A percentile compares a stretch with the other conserved stretches of the same genome.
phyloP scores from a whole-genome alignment of 2,329 filamentous ascomycete genomes.

The Lecanoromycetidae sp. region DNA sequence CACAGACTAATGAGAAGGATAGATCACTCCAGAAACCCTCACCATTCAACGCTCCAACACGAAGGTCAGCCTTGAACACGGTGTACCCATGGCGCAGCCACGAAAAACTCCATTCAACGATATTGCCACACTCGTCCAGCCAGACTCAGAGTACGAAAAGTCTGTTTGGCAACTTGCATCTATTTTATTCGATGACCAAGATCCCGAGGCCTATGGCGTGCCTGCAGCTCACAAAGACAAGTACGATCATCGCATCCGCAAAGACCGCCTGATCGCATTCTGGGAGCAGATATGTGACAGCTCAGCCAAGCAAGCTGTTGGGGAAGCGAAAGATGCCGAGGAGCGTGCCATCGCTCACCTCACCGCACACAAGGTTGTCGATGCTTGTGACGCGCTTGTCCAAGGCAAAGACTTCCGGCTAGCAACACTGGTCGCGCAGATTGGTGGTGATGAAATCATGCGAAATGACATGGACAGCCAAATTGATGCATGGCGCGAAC shows the following conservation, averaged over 20 bases:
- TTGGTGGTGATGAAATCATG: slow-evolving; percentile 58
- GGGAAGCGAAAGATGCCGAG: slow-evolving; percentile 53
- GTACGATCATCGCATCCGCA: slow-evolving; percentile 35
- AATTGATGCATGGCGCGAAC: slow-evolving; percentile 69
- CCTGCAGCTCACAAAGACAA: slow-evolving; percentile 28
- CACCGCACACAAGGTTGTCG: slow-evolving; percentile 63
- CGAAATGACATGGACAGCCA: slow-evolving; percentile 68
- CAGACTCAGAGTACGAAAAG: slow-evolving; percentile 47
- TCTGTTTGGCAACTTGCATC: slow-evolving; percentile 76
- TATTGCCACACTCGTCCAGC: slow-evolving; percentile 34
- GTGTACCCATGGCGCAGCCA: slow-evolving; percentile 48
- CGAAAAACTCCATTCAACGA: slow-evolving; percentile 37
- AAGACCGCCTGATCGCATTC: slow-evolving; percentile 34
- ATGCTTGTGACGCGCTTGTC: slow-evolving; percentile 70
- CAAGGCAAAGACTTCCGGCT: slow-evolving; percentile 68
- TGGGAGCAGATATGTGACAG: slow-evolving; percentile 39
- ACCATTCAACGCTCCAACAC: slow-evolving; percentile 34
- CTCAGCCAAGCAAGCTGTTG: slow-evolving; percentile 46
- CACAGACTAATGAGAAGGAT: slow-evolving; percentile 20
- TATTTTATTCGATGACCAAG: slow-evolving; percentile 59
- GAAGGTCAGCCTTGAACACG: slow-evolving; percentile 39
- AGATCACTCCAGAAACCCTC: slow-evolving; percentile 47
- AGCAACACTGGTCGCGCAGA: slow-evolving; percentile 71
- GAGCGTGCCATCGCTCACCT: slow-evolving; percentile 75
- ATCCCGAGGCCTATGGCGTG: slow-evolving; percentile 35